These are phyloP conservation scores for Sonneratia alba DNA, from an alignment of 345 rosid genomes.

Conservation along the genomic window DNA sequence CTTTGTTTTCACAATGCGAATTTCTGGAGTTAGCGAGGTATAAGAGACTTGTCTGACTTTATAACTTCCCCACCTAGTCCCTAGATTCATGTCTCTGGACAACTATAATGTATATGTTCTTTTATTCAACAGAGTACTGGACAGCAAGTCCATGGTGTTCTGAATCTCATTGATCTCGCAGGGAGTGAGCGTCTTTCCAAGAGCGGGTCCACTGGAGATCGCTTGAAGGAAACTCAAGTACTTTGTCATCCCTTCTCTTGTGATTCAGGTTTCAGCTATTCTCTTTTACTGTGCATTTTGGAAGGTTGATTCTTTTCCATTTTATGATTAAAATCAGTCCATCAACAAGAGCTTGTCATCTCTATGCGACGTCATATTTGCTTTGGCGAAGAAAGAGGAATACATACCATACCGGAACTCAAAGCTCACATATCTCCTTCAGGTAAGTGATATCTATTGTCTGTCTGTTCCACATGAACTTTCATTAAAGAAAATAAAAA, in stretches of 20 bases:
- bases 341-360: conserved; percentile 91
- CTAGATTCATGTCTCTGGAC: not conserved
- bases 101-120: not conserved
- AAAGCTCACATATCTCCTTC: conserved; percentile 94
- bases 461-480: not conserved
- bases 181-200: conserved; percentile 96
- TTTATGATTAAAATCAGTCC: conserved; percentile 35
- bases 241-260: not conserved
- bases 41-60: too few species aligned
- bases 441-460: conserved; percentile 35
- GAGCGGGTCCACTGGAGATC: conserved; percentile 95
- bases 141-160: conserved; percentile 88
- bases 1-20: conserved; percentile 78
- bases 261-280: not conserved
- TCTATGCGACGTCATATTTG: conserved; percentile 80
- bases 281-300: not conserved
- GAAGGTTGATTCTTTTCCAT: not conserved
- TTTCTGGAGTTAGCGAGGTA: conserved; percentile 89
- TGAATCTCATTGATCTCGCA: conserved; percentile 97
- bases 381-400: conserved; percentile 90
- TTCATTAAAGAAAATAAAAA: not conserved
- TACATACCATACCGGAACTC: conserved; percentile 90
- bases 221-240: conserved; percentile 95
- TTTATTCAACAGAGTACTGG: conserved; percentile 58
- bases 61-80: not conserved